phyloP scores from a whole-genome alignment of 331 rosid genomes.

The Phaseolus coccineus region DNA sequence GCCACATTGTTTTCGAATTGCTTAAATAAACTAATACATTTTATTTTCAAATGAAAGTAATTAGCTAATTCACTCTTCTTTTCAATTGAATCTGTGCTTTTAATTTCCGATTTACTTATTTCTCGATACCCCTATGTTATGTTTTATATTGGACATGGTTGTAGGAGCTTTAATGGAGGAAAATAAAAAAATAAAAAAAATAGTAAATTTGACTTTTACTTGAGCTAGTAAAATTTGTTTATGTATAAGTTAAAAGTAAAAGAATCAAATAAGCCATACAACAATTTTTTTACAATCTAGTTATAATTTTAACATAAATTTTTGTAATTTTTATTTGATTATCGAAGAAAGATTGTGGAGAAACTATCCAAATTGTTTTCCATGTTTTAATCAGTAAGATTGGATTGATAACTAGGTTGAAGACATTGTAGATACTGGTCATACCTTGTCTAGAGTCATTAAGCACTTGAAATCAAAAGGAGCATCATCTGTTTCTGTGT shows the following conservation, averaged over 20 bases:
- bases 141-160: no score
- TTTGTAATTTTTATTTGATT: no score
- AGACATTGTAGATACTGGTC: slow-evolving; percentile 89
- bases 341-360: no score
- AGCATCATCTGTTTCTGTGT: slow-evolving; percentile 80
- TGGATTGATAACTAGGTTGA: slow-evolving; percentile 63
- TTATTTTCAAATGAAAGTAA: neutral
- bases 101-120: neutral
- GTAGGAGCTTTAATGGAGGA: no score
- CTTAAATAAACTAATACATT: neutral
- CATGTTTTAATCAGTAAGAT: neutral
- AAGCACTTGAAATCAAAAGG: slow-evolving; percentile 72
- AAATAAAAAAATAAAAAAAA: no score
- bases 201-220: no score
- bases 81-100: neutral
- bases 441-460: slow-evolving; percentile 62
- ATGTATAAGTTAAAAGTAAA: no score
- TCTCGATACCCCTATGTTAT: neutral
- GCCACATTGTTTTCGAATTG: neutral
- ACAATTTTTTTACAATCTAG: no score
- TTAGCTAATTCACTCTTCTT: neutral
- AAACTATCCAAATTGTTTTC: neutral
- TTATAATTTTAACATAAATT: no score
- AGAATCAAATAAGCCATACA: no score
- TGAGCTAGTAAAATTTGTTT: no score